Percentiles rank a stretch among this genome's conserved stretches.
phyloP scores from a whole-genome alignment of 2,329 filamentous ascomycete genomes.

The Fusarium transvaalense region DNA sequence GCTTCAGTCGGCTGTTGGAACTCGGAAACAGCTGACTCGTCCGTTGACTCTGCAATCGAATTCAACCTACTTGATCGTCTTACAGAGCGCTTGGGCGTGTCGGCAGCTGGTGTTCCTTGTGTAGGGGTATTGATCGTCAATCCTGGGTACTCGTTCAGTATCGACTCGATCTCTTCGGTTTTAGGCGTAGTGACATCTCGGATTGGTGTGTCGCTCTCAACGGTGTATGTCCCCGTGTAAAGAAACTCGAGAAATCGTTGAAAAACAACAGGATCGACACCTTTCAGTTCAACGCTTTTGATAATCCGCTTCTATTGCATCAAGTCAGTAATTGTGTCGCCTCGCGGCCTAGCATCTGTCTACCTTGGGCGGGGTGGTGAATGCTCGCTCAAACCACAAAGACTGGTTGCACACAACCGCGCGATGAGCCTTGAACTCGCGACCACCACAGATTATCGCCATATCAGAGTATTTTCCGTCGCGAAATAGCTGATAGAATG shows the following conservation, averaged over 20 bases:
- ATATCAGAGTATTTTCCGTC: slow-evolving; percentile 51
- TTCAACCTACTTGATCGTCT: slow-evolving; percentile 20
- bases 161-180: slow-evolving; percentile 15
- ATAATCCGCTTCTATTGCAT: slow-evolving; percentile 1
- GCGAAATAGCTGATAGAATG: slow-evolving; percentile 2
- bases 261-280: slow-evolving; percentile 49
- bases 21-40: not conserved
- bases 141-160: slow-evolving; percentile 16
- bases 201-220: slow-evolving; percentile 4
- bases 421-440: slow-evolving; percentile 52
- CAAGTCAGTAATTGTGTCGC: not conserved
- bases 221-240: slow-evolving; percentile 48
- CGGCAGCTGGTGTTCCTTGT: not conserved
- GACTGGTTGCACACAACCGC: slow-evolving; percentile 54
- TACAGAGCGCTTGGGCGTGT: not conserved
- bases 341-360: not conserved
- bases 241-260: slow-evolving; percentile 51
- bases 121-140: not conserved
- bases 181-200: not conserved
- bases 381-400: slow-evolving; percentile 49
- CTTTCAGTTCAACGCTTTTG: slow-evolving; percentile 44
- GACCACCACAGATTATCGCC: slow-evolving; percentile 48
- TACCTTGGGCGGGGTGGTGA: slow-evolving; percentile 47
- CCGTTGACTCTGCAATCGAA: not conserved
- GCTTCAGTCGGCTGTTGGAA: too few species aligned